Evolutionary conservation across 208 protist species (phyloP), one percentile per base, ranked within the genome.

Genomic region (Acanthamoeba rhysodes): DNA sequence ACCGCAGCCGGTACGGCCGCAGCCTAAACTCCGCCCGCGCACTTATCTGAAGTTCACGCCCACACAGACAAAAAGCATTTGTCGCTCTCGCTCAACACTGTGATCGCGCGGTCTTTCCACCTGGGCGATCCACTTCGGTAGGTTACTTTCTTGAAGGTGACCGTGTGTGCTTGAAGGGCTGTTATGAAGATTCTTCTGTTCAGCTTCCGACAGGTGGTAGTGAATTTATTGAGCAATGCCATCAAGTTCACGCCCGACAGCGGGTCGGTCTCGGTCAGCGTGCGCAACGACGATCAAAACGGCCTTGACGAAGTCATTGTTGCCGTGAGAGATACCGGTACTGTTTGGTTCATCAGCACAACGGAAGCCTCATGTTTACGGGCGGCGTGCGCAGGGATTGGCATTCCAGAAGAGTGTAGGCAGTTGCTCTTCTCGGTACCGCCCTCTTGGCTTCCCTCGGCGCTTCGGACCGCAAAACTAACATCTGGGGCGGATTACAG

Each of bases 131-230:
- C 72, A 2, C n/a, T 50, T 5, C 6, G 82, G 55, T 90, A 68
- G 27, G n/a, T 76, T 18, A 29, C 29, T 10, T 6, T 22, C 18
- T 12, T 82, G 41, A 10, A 12, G 7, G 4, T 82, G 5, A 72
- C 6, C 27, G 64, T 24, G 16, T 24, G 9, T 72, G 64, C 4
- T 9, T 24, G 9, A 8, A 27, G 29, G 29, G 27, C 29, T 18
- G 45, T 24, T 22, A 4, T 84, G 18, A n/a, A n/a, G n/a, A n/a
- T n/a, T n/a, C n/a, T n/a, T n/a, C n/a, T n/a, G n/a, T n/a, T n/a
- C 53, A 90, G 82, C 20, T 87, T 59, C 16, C 78, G 78, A 20
- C 78, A 87, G 34, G 78, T 87, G 12, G 18, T 87, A 22, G 53
- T 87, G 37, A 87, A 87, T 32, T 41, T 87, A 4, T 24, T 87